Conservation (phyloP, 1,139 yeast genomes). For the Meyerozyma athensensis region DNA sequence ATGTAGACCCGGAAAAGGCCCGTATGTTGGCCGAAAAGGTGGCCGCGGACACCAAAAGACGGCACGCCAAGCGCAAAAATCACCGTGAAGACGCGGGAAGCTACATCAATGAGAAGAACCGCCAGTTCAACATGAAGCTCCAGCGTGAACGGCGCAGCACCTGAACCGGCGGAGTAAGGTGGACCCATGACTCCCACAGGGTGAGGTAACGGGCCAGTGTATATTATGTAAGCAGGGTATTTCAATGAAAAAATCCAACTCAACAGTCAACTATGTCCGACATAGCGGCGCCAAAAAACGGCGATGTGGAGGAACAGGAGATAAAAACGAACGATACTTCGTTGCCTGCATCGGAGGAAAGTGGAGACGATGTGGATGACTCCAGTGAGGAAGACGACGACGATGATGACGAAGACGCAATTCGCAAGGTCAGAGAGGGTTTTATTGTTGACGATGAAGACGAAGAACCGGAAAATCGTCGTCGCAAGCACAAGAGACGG, state of each 20-base stretch:
- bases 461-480: slow-evolving; percentile 40
- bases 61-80: slow-evolving; percentile 26
- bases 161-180: neutral
- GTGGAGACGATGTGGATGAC: slow-evolving; percentile 48
- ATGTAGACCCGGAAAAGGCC: slow-evolving; percentile 8
- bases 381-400: slow-evolving; percentile 77
- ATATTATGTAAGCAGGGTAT: neutral
- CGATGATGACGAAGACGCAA: slow-evolving; percentile 72
- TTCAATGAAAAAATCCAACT: neutral
- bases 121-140: slow-evolving; percentile 71
- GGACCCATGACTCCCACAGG: neutral
- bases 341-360: slow-evolving; percentile 28
- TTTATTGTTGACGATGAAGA: slow-evolving; percentile 90
- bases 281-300: slow-evolving; percentile 2
- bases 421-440: slow-evolving; percentile 76
- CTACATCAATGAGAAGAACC: slow-evolving; percentile 69
- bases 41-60: slow-evolving; percentile 30
- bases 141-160: slow-evolving; percentile 26
- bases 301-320: slow-evolving; percentile 23
- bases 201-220: neutral
- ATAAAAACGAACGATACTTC: slow-evolving; percentile 32
- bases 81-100: slow-evolving; percentile 33
- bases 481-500: slow-evolving; percentile 18
- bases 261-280: slow-evolving; percentile 2
- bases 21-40: slow-evolving; percentile 30